Evolutionary conservation across 2,329 filamentous ascomycete species (phyloP), one percentile per base, ranked within the genome.

Genomic region (Fusarium torreyae): DNA sequence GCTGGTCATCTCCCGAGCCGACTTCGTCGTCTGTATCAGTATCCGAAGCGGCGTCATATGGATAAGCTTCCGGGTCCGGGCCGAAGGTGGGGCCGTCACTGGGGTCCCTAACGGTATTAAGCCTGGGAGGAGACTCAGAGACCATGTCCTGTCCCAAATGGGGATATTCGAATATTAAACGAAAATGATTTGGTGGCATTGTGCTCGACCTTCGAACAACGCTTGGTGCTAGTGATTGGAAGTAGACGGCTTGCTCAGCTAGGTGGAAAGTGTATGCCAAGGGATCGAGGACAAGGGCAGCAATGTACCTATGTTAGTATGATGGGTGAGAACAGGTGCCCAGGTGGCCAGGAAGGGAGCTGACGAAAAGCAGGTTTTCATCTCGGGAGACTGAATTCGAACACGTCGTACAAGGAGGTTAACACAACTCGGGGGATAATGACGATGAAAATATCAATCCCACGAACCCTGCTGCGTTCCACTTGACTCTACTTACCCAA

Each of bases 141-240:
- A 68, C 51, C 34, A 64, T 36, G 11, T 45, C 26, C 5, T 7
- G n/a, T 18, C 43, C 50, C 14, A 53, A 15, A 3, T 45, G 22
- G 31, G 63, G 53, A 14, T 46, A 51, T 39, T 68, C 46, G 7
- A 70, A 60, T 42, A 64, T 7, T n/a, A 46, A n/a, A 33, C 34
- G 50, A 31, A 42, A 20, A 9, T 22, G 36, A 17, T 13, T 11
- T 9, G 39, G 36, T 9, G 45, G 5, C 63, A 60, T 64, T 20
- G 10, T 34, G 13, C 17, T 26, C 11, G 26, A 28, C 1, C 9
- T 15, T 34, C n/a, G 9, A 17, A 3, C 11, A 17, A 26, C 22
- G 7, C 31, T 40, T 22, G 17, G 34, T 31, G 13, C 15, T 46
- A n/a, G 22, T 42, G 26, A 52, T 9, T 20, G 9, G 31, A 20